These are phyloP conservation scores for Alliaria petiolata DNA, from an alignment of 345 rosid genomes.

Conservation along the genomic window DNA sequence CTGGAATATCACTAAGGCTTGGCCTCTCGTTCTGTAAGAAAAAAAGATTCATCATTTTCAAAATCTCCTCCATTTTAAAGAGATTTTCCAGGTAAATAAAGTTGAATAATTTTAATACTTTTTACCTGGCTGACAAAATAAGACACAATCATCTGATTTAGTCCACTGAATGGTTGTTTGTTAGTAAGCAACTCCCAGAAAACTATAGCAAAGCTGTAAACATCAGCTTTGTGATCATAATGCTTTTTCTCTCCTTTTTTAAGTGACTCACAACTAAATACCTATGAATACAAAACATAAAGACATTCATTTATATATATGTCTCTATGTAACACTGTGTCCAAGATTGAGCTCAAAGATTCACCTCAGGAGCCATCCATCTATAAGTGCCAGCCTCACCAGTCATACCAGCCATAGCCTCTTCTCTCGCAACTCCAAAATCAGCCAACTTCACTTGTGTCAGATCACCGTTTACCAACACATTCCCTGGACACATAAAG, in stretches of 20 bases:
- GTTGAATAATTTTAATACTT: not conserved
- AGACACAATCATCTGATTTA: constrained; percentile 17
- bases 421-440: constrained; percentile 61
- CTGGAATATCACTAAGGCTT: constrained; percentile 39
- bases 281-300: constrained; percentile 25
- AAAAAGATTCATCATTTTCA: not conserved
- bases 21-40: constrained; percentile 52
- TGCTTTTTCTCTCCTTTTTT: constrained; percentile 39
- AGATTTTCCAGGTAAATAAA: too few species aligned
- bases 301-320: not conserved
- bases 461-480: constrained; percentile 47
- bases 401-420: constrained; percentile 40
- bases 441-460: constrained; percentile 49
- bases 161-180: constrained; percentile 44
- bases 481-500: constrained; percentile 37
- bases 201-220: constrained; percentile 60
- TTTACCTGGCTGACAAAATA: constrained; percentile 44
- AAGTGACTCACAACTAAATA: constrained; percentile 43
- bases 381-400: constrained; percentile 61
- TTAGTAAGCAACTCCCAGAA: constrained; percentile 67
- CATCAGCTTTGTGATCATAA: constrained; percentile 74
- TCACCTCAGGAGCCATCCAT: constrained; percentile 87
- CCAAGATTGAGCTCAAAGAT: not conserved
- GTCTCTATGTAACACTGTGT: not conserved
- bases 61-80: not conserved